Evolutionary conservation across 139 green algal genomes (phyloP), one percentile per base, ranked within the genome.

Genomic region (Chlamydomonas incerta): DNA sequence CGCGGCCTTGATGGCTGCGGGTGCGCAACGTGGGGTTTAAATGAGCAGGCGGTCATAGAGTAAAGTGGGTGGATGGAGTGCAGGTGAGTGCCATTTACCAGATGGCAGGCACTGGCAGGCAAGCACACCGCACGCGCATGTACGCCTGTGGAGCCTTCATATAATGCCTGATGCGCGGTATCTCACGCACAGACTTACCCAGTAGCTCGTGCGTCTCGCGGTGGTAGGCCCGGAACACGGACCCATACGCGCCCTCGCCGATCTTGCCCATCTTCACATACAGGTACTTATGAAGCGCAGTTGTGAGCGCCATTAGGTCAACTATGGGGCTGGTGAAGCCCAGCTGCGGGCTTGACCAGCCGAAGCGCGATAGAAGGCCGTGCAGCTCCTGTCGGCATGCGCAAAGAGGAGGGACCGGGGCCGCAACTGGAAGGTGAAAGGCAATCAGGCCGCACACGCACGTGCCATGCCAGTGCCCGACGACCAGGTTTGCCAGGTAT

Each of bases 1-100:
- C 6, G 98, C 97, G 79, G 98, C 97, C 86, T 99, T 99, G 28
- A 99, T 86, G 1, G 97, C 97, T 83, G 76, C 41, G 46, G n/a
- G n/a, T n/a, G n/a, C n/a, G n/a, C n/a, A n/a, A n/a, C n/a, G n/a
- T n/a, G n/a, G n/a, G n/a, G n/a, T n/a, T n/a, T n/a, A n/a, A n/a
- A n/a, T n/a, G n/a, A n/a, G n/a, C n/a, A n/a, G n/a, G n/a, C n/a
- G n/a, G n/a, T n/a, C n/a, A n/a, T n/a, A n/a, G n/a, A n/a, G n/a
- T n/a, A n/a, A n/a, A n/a, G n/a, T 5, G 29, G n/a, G 47, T 11
- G 74, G 35, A 4, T 1, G 37, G 23, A 35, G n/a, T n/a, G n/a
- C n/a, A n/a, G n/a, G n/a, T n/a, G n/a, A n/a, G n/a, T n/a, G n/a
- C n/a, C n/a, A n/a, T n/a, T n/a, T n/a, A n/a, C n/a, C n/a, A n/a